Evolutionary conservation across 345 rosid genomes (phyloP), one percentile per base, ranked within the genome.

Genomic region (Populus deltoides): DNA sequence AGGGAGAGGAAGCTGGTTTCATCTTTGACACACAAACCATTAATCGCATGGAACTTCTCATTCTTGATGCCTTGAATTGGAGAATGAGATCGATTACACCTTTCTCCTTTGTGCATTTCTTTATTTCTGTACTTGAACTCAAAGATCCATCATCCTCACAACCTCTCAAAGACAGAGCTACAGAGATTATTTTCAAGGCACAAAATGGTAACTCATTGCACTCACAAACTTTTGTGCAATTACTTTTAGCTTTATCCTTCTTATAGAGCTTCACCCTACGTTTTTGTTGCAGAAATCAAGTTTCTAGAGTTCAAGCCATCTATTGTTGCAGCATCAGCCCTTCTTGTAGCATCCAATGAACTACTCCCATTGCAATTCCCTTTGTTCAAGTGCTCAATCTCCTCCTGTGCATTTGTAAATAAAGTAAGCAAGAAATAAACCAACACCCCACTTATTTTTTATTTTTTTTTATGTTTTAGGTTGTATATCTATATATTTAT

Each of bases 61-160:
- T 91, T 74, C 89, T 90, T 66, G 90, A 83, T 73, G 89, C 86
- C 3, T 75, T 91, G 76, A 80, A 88, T 66, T 91, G 96, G 96
- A 75, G 93, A 76, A 90, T 89, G 93, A 87, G 96, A 74, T 89
- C 93, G 12, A 77, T 91, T 35, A 91, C 96, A 0, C 96, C 96
- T 16, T 87, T 90, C 82, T 85, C 96, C 1, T 91, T 91, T 51
- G 39, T 87, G 51, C 45, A 74, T 13, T 85, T 86, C 85, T 91
- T 91, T 82, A 70, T 85, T 66, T 86, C 92, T 65, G 55, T 81
- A 25, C 80, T 88, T 66, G 65, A 87, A 31, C 83, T 75, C 66
- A 75, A 85, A 75, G 91, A 88, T 59, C 86, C 83, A 9, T 81
- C 88, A 25, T 49, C 77, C 72, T 84, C 71, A 24, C 83, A 79